Evolutionary conservation across 1,284 basidiomycete species (phyloP).

Genomic region (Ustilago hordei): DNA sequence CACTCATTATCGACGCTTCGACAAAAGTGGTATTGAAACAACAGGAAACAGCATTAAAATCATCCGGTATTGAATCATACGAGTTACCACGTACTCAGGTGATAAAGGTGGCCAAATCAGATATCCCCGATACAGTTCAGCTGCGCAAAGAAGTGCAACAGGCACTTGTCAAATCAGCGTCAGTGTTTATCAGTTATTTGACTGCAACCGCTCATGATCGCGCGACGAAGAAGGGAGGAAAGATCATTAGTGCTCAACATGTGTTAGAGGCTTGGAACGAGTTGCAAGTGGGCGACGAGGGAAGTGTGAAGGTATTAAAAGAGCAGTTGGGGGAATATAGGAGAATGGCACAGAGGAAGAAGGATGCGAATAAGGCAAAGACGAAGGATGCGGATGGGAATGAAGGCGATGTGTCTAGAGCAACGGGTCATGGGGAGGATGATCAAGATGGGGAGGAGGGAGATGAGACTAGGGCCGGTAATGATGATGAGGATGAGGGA

Average conservation of each 20-base stretch:
- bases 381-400: slow-evolving; percentile 6
- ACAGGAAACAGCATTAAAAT: slow-evolving; percentile 34
- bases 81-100: slow-evolving; percentile 85
- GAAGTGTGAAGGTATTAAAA: slow-evolving; percentile 75
- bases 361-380: neutral
- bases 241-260: slow-evolving; percentile 86
- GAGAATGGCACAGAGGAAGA: slow-evolving; percentile 10
- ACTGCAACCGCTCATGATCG: slow-evolving; percentile 82
- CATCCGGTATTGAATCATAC: slow-evolving; percentile 78
- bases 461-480: slow-evolving; percentile 10
- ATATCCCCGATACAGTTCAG: slow-evolving; percentile 82
- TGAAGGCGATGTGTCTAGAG: slow-evolving; percentile 19
- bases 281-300: slow-evolving; percentile 80
- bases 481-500: slow-evolving; percentile 8
- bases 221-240: slow-evolving; percentile 84
- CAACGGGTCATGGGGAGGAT: slow-evolving; percentile 10
- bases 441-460: neutral
- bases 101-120: slow-evolving; percentile 82
- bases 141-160: slow-evolving; percentile 86
- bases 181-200: slow-evolving; percentile 90
- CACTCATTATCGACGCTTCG: slow-evolving; percentile 7
- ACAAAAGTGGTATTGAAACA: slow-evolving; percentile 31
- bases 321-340: slow-evolving; percentile 75
- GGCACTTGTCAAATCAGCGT: slow-evolving; percentile 84
- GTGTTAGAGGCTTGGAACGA: slow-evolving; percentile 85